Percentiles rank a stretch among this genome's conserved stretches.
Evolutionary conservation across 805 yeast species (phyloP).

Genomic region (Yarrowia osloensis): DNA sequence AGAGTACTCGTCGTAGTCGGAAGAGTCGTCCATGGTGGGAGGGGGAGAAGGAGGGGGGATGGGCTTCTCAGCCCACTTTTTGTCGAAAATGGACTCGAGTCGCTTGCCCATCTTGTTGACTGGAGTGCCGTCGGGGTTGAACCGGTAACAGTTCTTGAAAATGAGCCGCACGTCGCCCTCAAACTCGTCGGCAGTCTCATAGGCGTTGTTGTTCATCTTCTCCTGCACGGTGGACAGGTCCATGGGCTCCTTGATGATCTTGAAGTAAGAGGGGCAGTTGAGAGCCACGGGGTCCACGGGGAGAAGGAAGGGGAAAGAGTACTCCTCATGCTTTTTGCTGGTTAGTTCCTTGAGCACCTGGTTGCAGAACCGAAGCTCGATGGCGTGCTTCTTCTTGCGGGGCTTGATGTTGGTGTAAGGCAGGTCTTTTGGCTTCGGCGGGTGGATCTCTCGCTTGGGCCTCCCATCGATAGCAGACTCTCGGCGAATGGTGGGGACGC

Average conservation of each 20-base stretch:
- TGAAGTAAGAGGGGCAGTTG: slow-evolving; percentile 86
- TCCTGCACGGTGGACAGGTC: slow-evolving; percentile 83
- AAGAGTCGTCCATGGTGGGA: slow-evolving; percentile 49
- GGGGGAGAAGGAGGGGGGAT: slow-evolving; percentile 63
- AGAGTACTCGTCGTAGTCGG: slow-evolving; percentile 46
- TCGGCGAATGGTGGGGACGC: slow-evolving; percentile 67
- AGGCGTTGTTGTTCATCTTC: slow-evolving; percentile 81
- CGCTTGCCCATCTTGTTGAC: slow-evolving; percentile 95
- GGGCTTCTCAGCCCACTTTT: slow-evolving; percentile 87
- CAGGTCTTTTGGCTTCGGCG: slow-evolving; percentile 91
- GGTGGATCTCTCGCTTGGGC: slow-evolving; percentile 94
- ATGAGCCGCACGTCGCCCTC: slow-evolving; percentile 80
- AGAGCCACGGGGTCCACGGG: slow-evolving; percentile 96
- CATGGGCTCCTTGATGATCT: slow-evolving; percentile 90
- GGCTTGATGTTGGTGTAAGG: slow-evolving; percentile 85
- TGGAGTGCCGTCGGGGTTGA: slow-evolving; percentile 96
- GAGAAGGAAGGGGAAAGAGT: slow-evolving; percentile 84
- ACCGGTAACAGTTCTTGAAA: slow-evolving; percentile 83
- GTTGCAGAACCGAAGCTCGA: slow-evolving; percentile 84
- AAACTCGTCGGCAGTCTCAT: slow-evolving; percentile 85
- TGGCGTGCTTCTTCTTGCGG: slow-evolving; percentile 84
- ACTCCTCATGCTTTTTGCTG: slow-evolving; percentile 79
- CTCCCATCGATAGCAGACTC: slow-evolving; percentile 68
- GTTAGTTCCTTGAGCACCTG: slow-evolving; percentile 78
- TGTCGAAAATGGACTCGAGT: slow-evolving; percentile 80